Base-by-base conservation (phyloP, 2,329 filamentous ascomycete species). In the Ceratocystis albifundus region DNA sequence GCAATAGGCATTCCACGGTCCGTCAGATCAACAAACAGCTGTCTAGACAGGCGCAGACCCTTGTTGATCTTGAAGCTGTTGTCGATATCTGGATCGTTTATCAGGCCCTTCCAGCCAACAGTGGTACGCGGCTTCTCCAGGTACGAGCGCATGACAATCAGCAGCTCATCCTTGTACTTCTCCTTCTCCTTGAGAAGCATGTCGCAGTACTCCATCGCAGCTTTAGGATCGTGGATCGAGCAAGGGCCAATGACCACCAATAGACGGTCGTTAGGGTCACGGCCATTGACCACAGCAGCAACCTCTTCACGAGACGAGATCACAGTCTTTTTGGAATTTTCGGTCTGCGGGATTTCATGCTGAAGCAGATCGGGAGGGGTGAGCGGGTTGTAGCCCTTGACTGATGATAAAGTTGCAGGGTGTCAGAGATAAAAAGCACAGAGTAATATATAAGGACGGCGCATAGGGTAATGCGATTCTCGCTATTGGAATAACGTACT, bases 21-120 rank as follows among this genome's bases (percentile, higher is more conserved):
- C 0, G 93, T 97, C 71, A 99, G 80, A 75, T 97, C 91, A 69
- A 95, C 87, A 77, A 96, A 97, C 74, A 99, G 83, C 77, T 97
- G 87, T 71, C 94, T 84, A 66, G 90, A 89, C 66, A 91, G 80
- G 63, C 89, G 86, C 73, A 99, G 78, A 22, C 94, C 94, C 82
- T 97, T 97, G 82, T 97, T 97, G 80, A 99, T 97, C 79, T 96
- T 87, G 88, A 96, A 97, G 77, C 88, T 94, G 76, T 96, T 93
- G 77, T 97, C 92, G 74, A 99, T 96, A 74, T 97, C 93, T 1
- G 94, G 94, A 77, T 99, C 94, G 76, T 99, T 97, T 80, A 99
- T 96, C 72, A 99, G 80, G 62, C 94, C 94, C 80, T 99, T 99
- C 94, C 94, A 99, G 71, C 94, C 94, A 32, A 99, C 90, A 0